Percentiles rank a stretch among this genome's conserved stretches.
Conservation (phyloP, 2,329 filamentous ascomycete species). For the Ophiostoma populinum region DNA sequence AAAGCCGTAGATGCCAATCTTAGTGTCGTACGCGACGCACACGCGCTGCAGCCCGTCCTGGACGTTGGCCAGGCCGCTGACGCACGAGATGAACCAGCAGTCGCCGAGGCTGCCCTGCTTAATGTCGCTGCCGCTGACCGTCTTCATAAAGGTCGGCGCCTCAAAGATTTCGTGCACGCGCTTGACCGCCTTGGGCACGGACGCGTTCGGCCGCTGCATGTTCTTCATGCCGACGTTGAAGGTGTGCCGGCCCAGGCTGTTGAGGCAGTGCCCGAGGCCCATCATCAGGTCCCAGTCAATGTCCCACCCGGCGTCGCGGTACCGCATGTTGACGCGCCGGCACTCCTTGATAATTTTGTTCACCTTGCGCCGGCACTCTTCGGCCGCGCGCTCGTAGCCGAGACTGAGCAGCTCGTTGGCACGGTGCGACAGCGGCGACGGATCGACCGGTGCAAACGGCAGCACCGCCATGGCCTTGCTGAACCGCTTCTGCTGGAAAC, state of each 20-base stretch:
- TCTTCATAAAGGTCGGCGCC: slow-evolving; percentile 49
- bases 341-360: slow-evolving; percentile 48
- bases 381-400: slow-evolving; percentile 45
- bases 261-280: slow-evolving; percentile 37
- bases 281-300: slow-evolving; percentile 52
- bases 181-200: slow-evolving; percentile 57
- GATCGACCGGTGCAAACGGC: slow-evolving; percentile 42
- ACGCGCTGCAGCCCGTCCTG: slow-evolving; percentile 51
- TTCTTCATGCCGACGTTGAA: slow-evolving; percentile 28
- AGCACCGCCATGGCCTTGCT: slow-evolving; percentile 48
- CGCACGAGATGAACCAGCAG: slow-evolving; percentile 67
- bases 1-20: slow-evolving; percentile 1
- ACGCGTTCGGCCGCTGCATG: slow-evolving; percentile 27
- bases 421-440: slow-evolving; percentile 29
- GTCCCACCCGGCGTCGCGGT: slow-evolving; percentile 48
- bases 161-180: slow-evolving; percentile 60
- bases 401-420: slow-evolving; percentile 42
- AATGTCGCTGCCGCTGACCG: slow-evolving; percentile 53
- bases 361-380: slow-evolving; percentile 45
- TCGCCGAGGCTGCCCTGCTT: slow-evolving; percentile 65
- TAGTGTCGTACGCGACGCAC: slow-evolving; percentile 57
- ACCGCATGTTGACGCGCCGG: slow-evolving; percentile 60
- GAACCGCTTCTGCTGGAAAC: slow-evolving; percentile 41
- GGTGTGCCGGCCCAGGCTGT: slow-evolving; percentile 31
- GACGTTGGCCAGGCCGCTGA: slow-evolving; percentile 62